Evolutionary conservation across 2,329 filamentous ascomycete species (phyloP), one percentile per base, ranked within the genome.

Genomic region (Mycosphaerella sp.): DNA sequence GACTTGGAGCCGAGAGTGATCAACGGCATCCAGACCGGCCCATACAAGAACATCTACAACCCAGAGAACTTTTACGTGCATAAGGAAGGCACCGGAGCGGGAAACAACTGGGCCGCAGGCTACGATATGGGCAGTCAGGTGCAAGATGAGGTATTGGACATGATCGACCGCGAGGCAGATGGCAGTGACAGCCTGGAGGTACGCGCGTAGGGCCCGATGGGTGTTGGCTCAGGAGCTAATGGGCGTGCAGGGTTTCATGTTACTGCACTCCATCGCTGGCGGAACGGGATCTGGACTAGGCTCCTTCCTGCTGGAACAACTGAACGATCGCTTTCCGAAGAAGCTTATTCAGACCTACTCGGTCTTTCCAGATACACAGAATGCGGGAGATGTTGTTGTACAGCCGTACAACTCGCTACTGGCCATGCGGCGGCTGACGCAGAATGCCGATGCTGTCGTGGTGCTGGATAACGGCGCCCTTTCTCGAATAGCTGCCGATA

Each of bases 321-420:
- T 98, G 70, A 98, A 98, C 69, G 93, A 98, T 70, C 81, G 90
- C 44, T 98, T 97, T 62, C 93, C 94, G 32, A 98, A 98, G 74
- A 98, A 98, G 77, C 83, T 98, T 59, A 96, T 98, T 52, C 93
- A 98, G 73, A 97, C 93, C 37, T 98, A 98, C 72, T 97, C 91
- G 0, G 94, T 98, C 46, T 98, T 98, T 64, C 91, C 93, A 1
- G 93, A 97, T 68, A 95, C 87, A 0, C 88, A 88, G 54, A 89
- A 87, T 61, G 81, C 82, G 3, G 84, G 84, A 49, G 89, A 97
- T 67, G 91, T 98, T 17, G 91, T 98, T 9, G 93, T 98, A 17
- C 93, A 98, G 66, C 93, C 93, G 9, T 98, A 98, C 73, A 98
- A 98, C 77, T 96, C 90, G 70, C 75, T 98, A 49, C 80, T 98